Evolutionary conservation across 169 alveolate genomes (phyloP), one percentile per base, ranked within the genome.

Genomic region (Cyclospora cayetanensis): DNA sequence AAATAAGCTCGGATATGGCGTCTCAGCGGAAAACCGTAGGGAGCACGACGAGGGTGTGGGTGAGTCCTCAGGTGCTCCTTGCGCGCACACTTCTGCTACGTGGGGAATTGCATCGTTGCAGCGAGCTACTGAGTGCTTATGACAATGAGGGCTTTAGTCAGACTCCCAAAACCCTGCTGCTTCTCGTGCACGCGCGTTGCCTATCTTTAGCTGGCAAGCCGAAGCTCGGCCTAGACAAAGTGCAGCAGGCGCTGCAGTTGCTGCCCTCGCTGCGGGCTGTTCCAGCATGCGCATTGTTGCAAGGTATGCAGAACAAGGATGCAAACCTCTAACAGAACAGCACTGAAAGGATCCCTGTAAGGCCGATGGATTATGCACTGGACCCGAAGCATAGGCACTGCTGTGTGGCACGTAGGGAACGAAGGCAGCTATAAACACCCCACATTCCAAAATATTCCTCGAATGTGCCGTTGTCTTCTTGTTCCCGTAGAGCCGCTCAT

Each of bases 161-260:
- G n/a, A 1, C 2, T 0, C 37, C 83, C n/a, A 52, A 20, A 34
- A 34, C 83, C n/a, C 50, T 70, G 83, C 83, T 31, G 53, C 83
- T 70, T 18, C 50, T 70, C 55, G 55, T 70, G 83, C 83, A 70
- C 37, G 83, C 83, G 22, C 83, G 83, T 5, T 70, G 83, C 83
- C 25, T 18, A 4, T 4, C 53, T 34, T 34, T 70, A 31, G 50
- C 34, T 34, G 31, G 29, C 18, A 31, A 70, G 83, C 53, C 83
- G 2, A 37, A 70, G 53, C 50, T 34, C 27, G 83, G 55, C 53
- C 52, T 70, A 11, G 83, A 34, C 22, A 34, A 70, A n/a, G 15
- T 70, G 83, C 53, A 34, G 50, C 83, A 34, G 55, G 83, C 83
- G 53, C 42, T 70, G 20, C 53, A 70, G 50, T 34, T 3, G 53